A percentile compares a stretch with the other conserved stretches of the same genome.
phyloP scores from a whole-genome alignment of 2,329 filamentous ascomycete genomes.

The Fusarium hainanense region DNA sequence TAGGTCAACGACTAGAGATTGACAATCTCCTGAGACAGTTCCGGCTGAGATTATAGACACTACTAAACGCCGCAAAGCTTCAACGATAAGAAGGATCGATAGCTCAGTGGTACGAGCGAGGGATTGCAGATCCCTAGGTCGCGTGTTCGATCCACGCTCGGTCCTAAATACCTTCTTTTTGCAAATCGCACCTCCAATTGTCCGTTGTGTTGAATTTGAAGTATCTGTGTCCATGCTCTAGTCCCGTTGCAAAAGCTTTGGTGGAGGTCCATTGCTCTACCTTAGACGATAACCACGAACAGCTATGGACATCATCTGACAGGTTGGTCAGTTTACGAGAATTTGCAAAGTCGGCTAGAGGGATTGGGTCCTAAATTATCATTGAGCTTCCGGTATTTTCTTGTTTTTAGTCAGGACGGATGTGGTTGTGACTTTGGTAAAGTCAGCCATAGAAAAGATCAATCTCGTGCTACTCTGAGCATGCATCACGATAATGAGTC shows the following conservation, averaged over 20 bases:
- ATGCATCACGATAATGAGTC: neutral
- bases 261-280: neutral
- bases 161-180: neutral
- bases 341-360: too few relatives aligned
- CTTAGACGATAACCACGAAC: too few relatives aligned
- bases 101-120: conserved; percentile 13
- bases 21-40: neutral
- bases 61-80: neutral
- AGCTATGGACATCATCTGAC: too few relatives aligned
- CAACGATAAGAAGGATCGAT: neutral
- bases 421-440: too few relatives aligned
- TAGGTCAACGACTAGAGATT: neutral
- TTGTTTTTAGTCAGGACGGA: too few relatives aligned
- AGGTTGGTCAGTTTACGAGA: too few relatives aligned
- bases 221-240: accelerated
- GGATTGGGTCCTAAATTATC: too few relatives aligned
- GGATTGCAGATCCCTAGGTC: conserved; percentile 10
- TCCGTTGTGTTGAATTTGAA: neutral
- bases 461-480: neutral
- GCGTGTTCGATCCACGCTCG: conserved; percentile 9
- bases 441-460: neutral
- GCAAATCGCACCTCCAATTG: too few relatives aligned
- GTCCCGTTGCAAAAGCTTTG: neutral
- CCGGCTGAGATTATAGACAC: accelerated
- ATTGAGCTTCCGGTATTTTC: too few relatives aligned